Conservation (phyloP, 106 monocot species). For the Amphibolis antarctica region DNA sequence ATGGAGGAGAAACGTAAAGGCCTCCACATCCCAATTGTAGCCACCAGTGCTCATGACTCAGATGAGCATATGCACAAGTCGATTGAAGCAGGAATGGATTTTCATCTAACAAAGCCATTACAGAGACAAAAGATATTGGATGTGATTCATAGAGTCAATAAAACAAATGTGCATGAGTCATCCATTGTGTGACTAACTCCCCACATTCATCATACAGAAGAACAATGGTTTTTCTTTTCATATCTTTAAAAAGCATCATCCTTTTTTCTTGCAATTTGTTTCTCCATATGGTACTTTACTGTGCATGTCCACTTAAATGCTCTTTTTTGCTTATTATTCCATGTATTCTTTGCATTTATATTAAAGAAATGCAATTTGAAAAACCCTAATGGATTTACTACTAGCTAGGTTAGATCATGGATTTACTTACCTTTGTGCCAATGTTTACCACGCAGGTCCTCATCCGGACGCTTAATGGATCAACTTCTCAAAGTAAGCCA, state of each 20-base stretch:
- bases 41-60: conserved; percentile 42
- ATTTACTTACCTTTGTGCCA: conserved; percentile 49
- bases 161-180: background rate
- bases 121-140: conserved; percentile 20
- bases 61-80: conserved; percentile 31
- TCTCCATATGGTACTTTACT: no score
- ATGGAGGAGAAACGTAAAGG: conserved; percentile 45
- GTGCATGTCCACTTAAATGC: no score
- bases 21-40: conserved; percentile 62
- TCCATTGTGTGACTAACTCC: no score
- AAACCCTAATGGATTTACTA: no score
- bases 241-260: no score
- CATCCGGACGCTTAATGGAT: conserved; percentile 68
- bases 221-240: no score
- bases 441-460: conserved; percentile 61
- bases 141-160: conserved; percentile 12
- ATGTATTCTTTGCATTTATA: no score
- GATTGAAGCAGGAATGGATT: conserved; percentile 52
- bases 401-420: no score
- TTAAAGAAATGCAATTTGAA: no score
- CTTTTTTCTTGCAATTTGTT: no score
- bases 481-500: conserved; percentile 93
- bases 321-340: no score
- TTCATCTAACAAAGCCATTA: conserved; percentile 53
- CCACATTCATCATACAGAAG: no score